Evolutionary conservation across 2,329 filamentous ascomycete genomes (phyloP).

Genomic region (Cladobotryum protrusum): DNA sequence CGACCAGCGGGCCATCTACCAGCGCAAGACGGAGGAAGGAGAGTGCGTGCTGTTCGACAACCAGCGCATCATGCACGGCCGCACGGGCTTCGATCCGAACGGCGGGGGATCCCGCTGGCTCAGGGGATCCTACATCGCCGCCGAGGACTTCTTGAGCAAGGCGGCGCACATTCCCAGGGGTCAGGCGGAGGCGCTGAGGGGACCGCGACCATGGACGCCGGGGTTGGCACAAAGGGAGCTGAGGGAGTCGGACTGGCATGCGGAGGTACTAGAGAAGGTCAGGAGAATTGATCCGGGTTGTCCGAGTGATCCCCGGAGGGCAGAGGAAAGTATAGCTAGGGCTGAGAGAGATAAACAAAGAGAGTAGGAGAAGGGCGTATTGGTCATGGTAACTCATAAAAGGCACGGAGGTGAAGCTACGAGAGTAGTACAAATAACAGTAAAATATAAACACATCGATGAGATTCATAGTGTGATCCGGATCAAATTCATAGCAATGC

Average conservation of each 20-base stretch:
- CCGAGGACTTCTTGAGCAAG: slow-evolving; percentile 37
- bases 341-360: too few relatives aligned
- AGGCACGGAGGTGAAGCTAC: too few relatives aligned
- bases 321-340: background rate
- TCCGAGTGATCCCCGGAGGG: background rate
- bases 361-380: too few relatives aligned
- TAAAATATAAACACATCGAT: too few relatives aligned
- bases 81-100: slow-evolving; percentile 62
- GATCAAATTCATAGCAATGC: too few relatives aligned
- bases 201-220: slow-evolving; percentile 19
- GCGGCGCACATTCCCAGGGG: slow-evolving; percentile 25
- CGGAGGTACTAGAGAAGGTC: slow-evolving; percentile 19
- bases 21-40: slow-evolving; percentile 69
- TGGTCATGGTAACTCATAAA: too few relatives aligned
- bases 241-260: slow-evolving; percentile 22
- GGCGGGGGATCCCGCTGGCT: slow-evolving; percentile 68
- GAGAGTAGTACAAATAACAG: too few relatives aligned
- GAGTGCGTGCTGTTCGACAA: slow-evolving; percentile 96
- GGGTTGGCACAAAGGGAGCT: slow-evolving; percentile 20
- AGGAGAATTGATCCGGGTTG: slow-evolving; percentile 14
- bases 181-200: slow-evolving; percentile 20
- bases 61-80: slow-evolving; percentile 73
- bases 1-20: slow-evolving; percentile 51
- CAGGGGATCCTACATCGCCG: slow-evolving; percentile 74
- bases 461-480: too few relatives aligned